Evolutionary conservation across 2,329 filamentous ascomycete genomes (phyloP).

Genomic region (Tetracladium maxilliforme): DNA sequence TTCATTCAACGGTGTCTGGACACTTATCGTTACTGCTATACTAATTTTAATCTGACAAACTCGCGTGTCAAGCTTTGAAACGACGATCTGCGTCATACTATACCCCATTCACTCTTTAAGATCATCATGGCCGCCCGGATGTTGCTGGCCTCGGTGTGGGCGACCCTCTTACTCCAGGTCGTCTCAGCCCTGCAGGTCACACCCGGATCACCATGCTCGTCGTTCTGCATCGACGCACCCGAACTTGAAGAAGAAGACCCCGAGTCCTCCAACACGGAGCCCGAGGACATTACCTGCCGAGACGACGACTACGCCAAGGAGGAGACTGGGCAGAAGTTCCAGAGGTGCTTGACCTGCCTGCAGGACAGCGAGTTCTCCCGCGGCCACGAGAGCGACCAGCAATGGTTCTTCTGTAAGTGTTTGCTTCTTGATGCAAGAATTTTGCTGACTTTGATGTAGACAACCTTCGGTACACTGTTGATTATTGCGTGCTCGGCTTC

Average conservation of each 20-base stretch:
- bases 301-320: slow-evolving; percentile 8
- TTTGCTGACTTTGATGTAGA: slow-evolving; percentile 6
- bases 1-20: no score
- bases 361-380: slow-evolving; percentile 8
- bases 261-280: slow-evolving; percentile 22
- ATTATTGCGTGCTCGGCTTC: slow-evolving; percentile 11
- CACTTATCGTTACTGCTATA: no score
- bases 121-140: no score
- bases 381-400: slow-evolving; percentile 8
- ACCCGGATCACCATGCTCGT: slow-evolving; percentile 33
- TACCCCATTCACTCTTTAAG: no score
- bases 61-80: no score
- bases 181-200: slow-evolving; percentile 30
- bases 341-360: slow-evolving; percentile 12
- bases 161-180: no score
- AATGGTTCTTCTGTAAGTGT: slow-evolving; percentile 14
- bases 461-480: slow-evolving; percentile 13
- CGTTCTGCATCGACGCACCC: slow-evolving; percentile 25
- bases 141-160: no score
- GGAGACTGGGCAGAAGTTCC: slow-evolving; percentile 10
- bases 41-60: no score
- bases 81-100: no score
- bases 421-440: background rate
- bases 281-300: slow-evolving; percentile 23
- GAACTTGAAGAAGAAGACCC: slow-evolving; percentile 18